Evolutionary conservation across 2,329 filamentous ascomycete species (phyloP), one percentile per base, ranked within the genome.

Genomic region (Colletotrichum filicis): DNA sequence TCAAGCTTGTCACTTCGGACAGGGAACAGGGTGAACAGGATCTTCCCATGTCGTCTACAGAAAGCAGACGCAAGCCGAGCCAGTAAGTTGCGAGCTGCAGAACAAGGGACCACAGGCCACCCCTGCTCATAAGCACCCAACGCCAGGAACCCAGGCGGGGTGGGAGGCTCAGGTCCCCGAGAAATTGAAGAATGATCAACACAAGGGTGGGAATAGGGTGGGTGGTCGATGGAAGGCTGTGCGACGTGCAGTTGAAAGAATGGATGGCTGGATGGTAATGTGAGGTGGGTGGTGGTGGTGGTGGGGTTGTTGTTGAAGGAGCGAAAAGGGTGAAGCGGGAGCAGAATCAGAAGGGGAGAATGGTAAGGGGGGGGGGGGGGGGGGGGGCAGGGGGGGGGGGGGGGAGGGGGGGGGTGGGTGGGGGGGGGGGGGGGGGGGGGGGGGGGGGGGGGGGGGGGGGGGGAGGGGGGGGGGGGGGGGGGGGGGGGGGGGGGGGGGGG

Each of bases 171-270:
- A 32, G 57, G 63, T 37, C 49, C 61, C 57, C 57, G 24, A 67
- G 49, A 42, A 52, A 28, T 53, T 42, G 63, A 66, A 70, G 61
- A 68, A 71, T 71, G 68, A 71, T 71, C 68, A 71, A 62, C 68
- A 58, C 68, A 68, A 68, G 68, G 68, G 63, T 71, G 57, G 32
- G 35, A 49, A 57, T 53, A 9, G 24, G 30, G 28, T 57, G 57
- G 56, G 24, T 46, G 30, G 59, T n/a, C 49, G 42, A 62, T 71
- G 28, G 14, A 46, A 49, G 37, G 66, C 53, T 42, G 67, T 32
- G 14, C 42, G 42, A 49, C 42, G 42, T 46, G 42, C 14, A 14
- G 59, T 26, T 19, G 7, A 53, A 37, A 35, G 14, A 61, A 53
- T 49, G 55, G 63, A 61, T 71, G 56, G 60, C 14, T 42, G 32